Percentiles rank a stretch among this genome's conserved stretches.
Conservation (phyloP, 768 basidiomycete species). For the Suillus decipiens region DNA sequence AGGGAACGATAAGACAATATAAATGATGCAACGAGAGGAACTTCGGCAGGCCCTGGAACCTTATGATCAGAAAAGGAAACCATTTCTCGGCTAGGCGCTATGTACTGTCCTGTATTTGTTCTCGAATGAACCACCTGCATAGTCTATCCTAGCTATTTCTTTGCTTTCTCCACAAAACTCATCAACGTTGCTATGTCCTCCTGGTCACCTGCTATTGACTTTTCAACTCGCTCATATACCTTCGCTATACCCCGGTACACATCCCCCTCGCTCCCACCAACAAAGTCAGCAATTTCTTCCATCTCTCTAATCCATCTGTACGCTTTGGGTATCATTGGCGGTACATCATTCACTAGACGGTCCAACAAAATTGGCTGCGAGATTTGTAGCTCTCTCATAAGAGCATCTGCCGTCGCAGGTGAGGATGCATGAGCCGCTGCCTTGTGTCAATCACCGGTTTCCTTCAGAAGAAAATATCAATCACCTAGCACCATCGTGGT, state of each 20-base stretch:
- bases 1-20: too few relatives aligned
- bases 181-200: slow-evolving; percentile 42
- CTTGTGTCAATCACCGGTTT: slow-evolving; percentile 9
- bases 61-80: too few relatives aligned
- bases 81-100: too few relatives aligned
- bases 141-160: slow-evolving; percentile 19
- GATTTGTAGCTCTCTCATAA: slow-evolving; percentile 46
- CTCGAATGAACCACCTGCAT: too few relatives aligned
- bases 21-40: too few relatives aligned
- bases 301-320: slow-evolving; percentile 66
- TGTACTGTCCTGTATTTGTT: too few relatives aligned
- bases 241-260: slow-evolving; percentile 50
- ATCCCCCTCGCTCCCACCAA: slow-evolving; percentile 45
- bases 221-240: slow-evolving; percentile 46
- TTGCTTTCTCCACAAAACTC: slow-evolving; percentile 49
- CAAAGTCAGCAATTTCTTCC: slow-evolving; percentile 62
- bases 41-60: too few relatives aligned
- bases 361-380: slow-evolving; percentile 49
- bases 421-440: slow-evolving; percentile 57
- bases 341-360: slow-evolving; percentile 40
- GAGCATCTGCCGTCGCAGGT: slow-evolving; percentile 60
- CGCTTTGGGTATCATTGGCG: slow-evolving; percentile 59
- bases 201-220: slow-evolving; percentile 39
- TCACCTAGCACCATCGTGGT: slow-evolving; percentile 59
- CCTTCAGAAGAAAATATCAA: slow-evolving; percentile 13